Percentiles rank a stretch among this genome's conserved stretches.
Conservation (phyloP, 352 stramenopile species). For the Phytophthora kernoviae region DNA sequence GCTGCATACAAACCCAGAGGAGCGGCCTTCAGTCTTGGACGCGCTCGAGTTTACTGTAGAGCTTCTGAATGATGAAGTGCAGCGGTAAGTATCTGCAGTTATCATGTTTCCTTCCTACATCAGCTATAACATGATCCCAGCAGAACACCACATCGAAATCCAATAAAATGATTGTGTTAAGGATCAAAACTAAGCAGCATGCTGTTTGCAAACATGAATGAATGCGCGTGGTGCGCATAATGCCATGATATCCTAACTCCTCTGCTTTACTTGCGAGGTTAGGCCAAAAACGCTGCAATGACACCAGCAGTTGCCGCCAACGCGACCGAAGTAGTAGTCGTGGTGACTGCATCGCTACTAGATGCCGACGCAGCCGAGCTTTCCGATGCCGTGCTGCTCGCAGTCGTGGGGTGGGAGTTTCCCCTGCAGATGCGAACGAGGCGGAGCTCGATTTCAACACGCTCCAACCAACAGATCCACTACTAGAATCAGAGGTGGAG, state of each 20-base stretch:
- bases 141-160: conserved; percentile 2
- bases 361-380: conserved; percentile 19
- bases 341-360: conserved; percentile 16
- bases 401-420: conserved; percentile 35
- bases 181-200: conserved; percentile 13
- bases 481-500: conserved; percentile 14
- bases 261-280: conserved; percentile 10
- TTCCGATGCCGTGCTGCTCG: conserved; percentile 14
- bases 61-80: conserved; percentile 71
- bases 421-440: conserved; percentile 45
- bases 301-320: conserved; percentile 32
- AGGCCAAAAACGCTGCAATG: conserved; percentile 35
- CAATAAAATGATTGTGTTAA: conserved; percentile 27
- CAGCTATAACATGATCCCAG: neutral
- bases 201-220: conserved; percentile 14
- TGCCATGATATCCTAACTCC: neutral
- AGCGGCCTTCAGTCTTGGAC: conserved; percentile 79
- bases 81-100: conserved; percentile 34
- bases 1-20: conserved; percentile 82
- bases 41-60: conserved; percentile 85
- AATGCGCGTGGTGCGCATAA: conserved; percentile 2
- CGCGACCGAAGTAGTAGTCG: conserved; percentile 15
- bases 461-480: conserved; percentile 29
- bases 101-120: conserved; percentile 8
- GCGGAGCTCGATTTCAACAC: conserved; percentile 19